Conservation (phyloP, 2,329 filamentous ascomycete genomes). For the Alternaria infectoria region DNA sequence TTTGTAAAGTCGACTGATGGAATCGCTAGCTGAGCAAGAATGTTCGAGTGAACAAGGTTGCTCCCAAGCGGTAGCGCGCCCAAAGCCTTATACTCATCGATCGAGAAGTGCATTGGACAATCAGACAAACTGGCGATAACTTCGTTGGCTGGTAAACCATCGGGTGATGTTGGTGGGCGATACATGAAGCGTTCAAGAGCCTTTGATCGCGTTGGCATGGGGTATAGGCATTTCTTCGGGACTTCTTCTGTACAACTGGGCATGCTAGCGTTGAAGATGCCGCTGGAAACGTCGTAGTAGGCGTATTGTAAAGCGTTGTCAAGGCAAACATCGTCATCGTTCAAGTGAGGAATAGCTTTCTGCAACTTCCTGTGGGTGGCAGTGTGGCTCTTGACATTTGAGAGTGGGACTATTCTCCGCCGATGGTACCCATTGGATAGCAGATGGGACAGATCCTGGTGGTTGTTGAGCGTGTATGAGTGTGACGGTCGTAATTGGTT, state of each 20-base stretch:
- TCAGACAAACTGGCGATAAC: conserved; percentile 47
- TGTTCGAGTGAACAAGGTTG: conserved; percentile 35
- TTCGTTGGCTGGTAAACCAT: conserved; percentile 54
- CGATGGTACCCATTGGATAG: not conserved
- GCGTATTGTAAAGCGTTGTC: conserved; percentile 54
- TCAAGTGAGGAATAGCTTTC: conserved; percentile 29
- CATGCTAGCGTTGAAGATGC: conserved; percentile 20
- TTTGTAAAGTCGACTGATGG: conserved; percentile 51
- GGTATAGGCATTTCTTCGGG: conserved; percentile 50
- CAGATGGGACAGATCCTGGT: conserved; percentile 13
- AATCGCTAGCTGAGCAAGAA: conserved; percentile 45
- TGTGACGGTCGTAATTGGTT: not conserved
- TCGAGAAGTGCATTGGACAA: conserved; percentile 57
- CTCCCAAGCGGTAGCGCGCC: conserved; percentile 56
- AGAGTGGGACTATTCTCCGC: conserved; percentile 44
- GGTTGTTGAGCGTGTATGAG: conserved; percentile 18
- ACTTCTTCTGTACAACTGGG: conserved; percentile 20
- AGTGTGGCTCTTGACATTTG: conserved; percentile 46
- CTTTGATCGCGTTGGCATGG: conserved; percentile 41
- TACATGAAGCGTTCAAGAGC: conserved; percentile 53
- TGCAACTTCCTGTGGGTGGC: conserved; percentile 44
- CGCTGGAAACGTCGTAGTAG: conserved; percentile 32
- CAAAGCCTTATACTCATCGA: conserved; percentile 64
- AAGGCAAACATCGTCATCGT: conserved; percentile 51
- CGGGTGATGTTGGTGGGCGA: conserved; percentile 30